Conservation (phyloP, 2,329 filamentous ascomycete genomes). For the Sarocladium oryzae region DNA sequence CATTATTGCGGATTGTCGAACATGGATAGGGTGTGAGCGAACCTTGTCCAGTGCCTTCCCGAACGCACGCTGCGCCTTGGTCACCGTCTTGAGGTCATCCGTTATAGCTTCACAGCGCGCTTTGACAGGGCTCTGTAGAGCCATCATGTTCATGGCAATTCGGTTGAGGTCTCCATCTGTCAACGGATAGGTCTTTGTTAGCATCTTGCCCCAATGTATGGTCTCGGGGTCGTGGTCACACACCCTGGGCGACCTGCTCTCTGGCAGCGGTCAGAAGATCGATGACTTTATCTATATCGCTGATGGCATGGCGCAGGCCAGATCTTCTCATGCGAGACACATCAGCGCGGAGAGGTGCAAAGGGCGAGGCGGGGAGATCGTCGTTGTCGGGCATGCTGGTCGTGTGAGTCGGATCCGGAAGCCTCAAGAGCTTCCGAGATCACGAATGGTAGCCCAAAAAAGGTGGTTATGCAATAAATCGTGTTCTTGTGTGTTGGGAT, state of each 20-base stretch:
- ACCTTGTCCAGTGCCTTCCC: slow-evolving; percentile 81
- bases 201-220: no score
- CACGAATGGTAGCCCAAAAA: neutral
- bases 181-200: no score
- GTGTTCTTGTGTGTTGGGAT: neutral
- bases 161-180: slow-evolving; percentile 40
- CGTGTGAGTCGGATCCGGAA: slow-evolving; percentile 5
- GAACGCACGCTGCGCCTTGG: slow-evolving; percentile 76
- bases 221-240: no score
- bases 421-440: slow-evolving; percentile 3
- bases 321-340: slow-evolving; percentile 65
- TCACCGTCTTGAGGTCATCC: slow-evolving; percentile 74
- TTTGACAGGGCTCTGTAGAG: slow-evolving; percentile 80
- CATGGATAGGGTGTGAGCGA: slow-evolving; percentile 15
- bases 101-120: slow-evolving; percentile 73
- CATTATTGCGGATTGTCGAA: slow-evolving; percentile 12
- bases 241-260: slow-evolving; percentile 65
- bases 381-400: slow-evolving; percentile 28
- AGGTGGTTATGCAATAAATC: neutral
- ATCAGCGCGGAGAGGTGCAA: slow-evolving; percentile 60
- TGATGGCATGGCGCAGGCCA: slow-evolving; percentile 62
- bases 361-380: slow-evolving; percentile 34
- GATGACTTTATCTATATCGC: slow-evolving; percentile 79
- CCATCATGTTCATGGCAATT: slow-evolving; percentile 69
- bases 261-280: slow-evolving; percentile 67